Evolutionary conservation across 768 basidiomycete genomes (phyloP), one percentile per base, ranked within the genome.

Genomic region (Tricholoma flavovirens): DNA sequence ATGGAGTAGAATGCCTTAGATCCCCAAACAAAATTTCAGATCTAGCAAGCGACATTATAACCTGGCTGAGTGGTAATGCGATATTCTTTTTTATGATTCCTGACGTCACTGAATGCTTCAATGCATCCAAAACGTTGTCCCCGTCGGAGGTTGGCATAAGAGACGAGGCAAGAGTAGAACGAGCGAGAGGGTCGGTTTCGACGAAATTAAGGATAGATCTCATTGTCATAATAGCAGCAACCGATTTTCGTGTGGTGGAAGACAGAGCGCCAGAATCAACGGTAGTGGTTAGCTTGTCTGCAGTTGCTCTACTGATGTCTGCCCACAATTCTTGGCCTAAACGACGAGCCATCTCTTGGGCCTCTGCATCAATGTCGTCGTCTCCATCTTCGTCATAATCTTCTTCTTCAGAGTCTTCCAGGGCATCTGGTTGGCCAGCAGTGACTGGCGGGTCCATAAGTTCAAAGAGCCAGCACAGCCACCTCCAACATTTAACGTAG

Each of bases 261-360:
- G 45, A 26, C 24, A 26, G 45, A 46, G 12, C 24, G 24, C 24
- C 7, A 14, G 45, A 14, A 22, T 33, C 57, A 2, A 26, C 8
- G 26, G 64, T 48, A 57, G 56, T 15, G 57, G 36, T 5, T 56
- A 60, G 35, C 35, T 36, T 42, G 54, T 15, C 17, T 4, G 78
- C 79, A 58, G 79, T 82, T 5, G 78, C 86, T 65, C 82, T 85
- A 63, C 72, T 82, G 49, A 90, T 86, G 62, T 88, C 87, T 3
- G 88, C 89, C 82, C 83, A 86, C 5, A 91, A 75, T 56, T 91
- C 83, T 60, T 87, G 87, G n/a, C 86, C 83, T 29, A 92, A 71
- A 24, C 84, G 75, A 46, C 85, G 78, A 4, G 87, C 87, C 61
- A 88, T 88, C 62, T 85, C 87, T 59, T 86, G 81, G 2, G 87